phyloP scores from a whole-genome alignment of 2,329 filamentous ascomycete genomes.

The Pseudogymnoascus sp. region DNA sequence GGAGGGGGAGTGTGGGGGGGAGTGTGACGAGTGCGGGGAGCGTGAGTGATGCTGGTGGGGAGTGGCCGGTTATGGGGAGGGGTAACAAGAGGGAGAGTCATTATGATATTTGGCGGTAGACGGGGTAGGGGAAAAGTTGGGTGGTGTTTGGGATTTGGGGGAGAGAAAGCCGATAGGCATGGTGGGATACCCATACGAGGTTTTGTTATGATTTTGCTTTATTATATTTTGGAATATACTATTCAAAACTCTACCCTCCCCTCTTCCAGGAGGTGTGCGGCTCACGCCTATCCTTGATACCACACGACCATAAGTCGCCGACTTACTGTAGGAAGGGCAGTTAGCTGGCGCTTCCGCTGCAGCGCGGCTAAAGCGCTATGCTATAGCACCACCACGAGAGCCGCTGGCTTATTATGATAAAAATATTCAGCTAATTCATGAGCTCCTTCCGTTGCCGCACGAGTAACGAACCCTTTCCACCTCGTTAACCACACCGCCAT shows the following conservation, averaged over 20 bases:
- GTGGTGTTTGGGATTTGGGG: not conserved
- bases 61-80: not conserved
- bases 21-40: constrained; percentile 9
- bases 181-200: not conserved
- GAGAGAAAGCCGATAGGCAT: not conserved
- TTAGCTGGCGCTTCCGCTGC: not conserved
- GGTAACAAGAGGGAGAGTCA: constrained; percentile 18
- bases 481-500: no score
- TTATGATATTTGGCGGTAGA: constrained; percentile 26
- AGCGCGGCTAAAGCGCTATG: not conserved
- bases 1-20: constrained; percentile 24
- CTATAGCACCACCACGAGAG: not conserved
- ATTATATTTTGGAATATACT: not conserved
- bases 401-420: not conserved
- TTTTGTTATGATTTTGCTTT: not conserved
- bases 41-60: not conserved
- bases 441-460: no score
- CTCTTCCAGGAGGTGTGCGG: not conserved
- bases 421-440: no score
- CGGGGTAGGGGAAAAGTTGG: not conserved
- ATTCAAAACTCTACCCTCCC: not conserved
- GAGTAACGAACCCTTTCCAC: no score
- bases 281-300: not conserved
- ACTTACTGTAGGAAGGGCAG: not conserved
- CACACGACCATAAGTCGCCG: not conserved